These are phyloP conservation scores for Fusarium hainanense DNA, from an alignment of 2,329 filamentous ascomycete genomes.

Conservation along the genomic window DNA sequence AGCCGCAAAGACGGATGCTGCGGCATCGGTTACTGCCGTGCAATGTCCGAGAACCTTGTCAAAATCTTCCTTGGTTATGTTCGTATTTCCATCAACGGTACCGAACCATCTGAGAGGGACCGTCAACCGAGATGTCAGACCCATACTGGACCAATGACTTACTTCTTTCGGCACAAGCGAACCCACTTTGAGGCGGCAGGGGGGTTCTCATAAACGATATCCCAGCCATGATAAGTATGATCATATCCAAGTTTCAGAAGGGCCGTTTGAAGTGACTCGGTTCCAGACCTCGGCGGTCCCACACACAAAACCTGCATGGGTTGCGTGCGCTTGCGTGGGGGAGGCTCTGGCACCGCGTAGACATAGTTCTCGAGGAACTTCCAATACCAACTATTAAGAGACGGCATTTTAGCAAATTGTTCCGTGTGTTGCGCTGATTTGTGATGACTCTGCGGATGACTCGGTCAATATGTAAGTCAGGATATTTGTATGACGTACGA, in stretches of 20 bases:
- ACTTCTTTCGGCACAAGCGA: constrained; percentile 24
- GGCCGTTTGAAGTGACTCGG: constrained; percentile 51
- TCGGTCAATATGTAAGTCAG: background rate
- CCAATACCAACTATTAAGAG: constrained; percentile 24
- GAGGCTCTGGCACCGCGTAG: constrained; percentile 27
- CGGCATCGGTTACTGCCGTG: constrained; percentile 25
- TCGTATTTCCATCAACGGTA: constrained; percentile 13
- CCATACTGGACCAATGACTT: background rate
- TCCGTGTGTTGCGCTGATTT: background rate
- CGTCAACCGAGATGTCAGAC: background rate
- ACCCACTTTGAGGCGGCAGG: constrained; percentile 11
- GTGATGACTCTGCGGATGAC: rapidly evolving
- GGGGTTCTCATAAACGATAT: constrained; percentile 47
- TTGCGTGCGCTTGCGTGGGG: constrained; percentile 43
- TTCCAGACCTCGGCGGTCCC: constrained; percentile 49
- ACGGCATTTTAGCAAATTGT: background rate
- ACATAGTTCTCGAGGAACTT: constrained; percentile 17
- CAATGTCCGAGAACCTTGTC: constrained; percentile 26
- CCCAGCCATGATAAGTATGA: constrained; percentile 51
- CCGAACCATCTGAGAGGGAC: constrained; percentile 19
- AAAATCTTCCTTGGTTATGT: constrained; percentile 19
- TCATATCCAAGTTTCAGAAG: constrained; percentile 47
- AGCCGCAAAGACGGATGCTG: constrained; percentile 21
- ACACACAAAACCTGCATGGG: constrained; percentile 52
- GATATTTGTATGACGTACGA: background rate